Percentiles rank a stretch among this genome's conserved stretches.
Evolutionary conservation across 352 stramenopile species (phyloP).

Genomic region (Phytophthora citricola): DNA sequence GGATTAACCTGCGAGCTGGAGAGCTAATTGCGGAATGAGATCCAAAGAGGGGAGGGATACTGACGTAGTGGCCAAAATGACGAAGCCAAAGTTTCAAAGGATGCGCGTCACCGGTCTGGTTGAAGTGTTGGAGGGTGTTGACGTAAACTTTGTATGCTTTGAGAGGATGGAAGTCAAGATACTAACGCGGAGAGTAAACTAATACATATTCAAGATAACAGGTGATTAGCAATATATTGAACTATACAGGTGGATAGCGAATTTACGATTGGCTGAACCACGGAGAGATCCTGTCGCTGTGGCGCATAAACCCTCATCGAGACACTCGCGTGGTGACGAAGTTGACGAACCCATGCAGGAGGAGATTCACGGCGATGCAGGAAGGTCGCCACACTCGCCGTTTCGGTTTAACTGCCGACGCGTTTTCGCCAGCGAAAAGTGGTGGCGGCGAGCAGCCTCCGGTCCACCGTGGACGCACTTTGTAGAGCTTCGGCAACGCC

Average conservation of each 20-base stretch:
- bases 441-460: conserved; percentile 26
- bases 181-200: background rate
- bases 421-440: conserved; percentile 13
- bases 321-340: conserved; percentile 15
- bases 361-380: background rate
- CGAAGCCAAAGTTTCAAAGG: conserved; percentile 4
- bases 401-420: conserved; percentile 2
- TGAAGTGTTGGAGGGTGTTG: conserved; percentile 27
- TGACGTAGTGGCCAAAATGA: conserved; percentile 12
- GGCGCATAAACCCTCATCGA: conserved; percentile 26
- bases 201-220: background rate
- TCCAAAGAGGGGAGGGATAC: background rate
- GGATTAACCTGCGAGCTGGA: conserved; percentile 29
- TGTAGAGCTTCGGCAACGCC: conserved; percentile 17
- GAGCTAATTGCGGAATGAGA: conserved; percentile 28
- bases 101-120: conserved; percentile 4
- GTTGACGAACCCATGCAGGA: conserved; percentile 21
- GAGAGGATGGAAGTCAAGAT: conserved; percentile 1
- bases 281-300: background rate
- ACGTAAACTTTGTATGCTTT: conserved; percentile 15
- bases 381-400: background rate
- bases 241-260: background rate
- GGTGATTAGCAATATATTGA: conserved; percentile 1
- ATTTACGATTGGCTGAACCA: too few species aligned
- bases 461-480: conserved; percentile 29